Base-by-base conservation (phyloP, 352 stramenopile genomes). In the Thalassiosira hispida region DNA sequence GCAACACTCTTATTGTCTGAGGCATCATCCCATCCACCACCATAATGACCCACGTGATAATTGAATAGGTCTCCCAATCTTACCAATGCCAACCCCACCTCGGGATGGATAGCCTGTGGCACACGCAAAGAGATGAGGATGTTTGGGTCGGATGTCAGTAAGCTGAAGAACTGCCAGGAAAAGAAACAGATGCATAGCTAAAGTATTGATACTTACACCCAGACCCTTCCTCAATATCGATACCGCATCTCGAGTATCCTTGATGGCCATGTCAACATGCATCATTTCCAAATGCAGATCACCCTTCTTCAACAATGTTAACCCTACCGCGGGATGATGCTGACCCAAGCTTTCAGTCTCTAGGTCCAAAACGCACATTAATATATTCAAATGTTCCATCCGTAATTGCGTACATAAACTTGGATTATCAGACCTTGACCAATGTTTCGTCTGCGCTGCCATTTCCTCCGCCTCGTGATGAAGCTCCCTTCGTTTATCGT, bases 211-310 rank as follows among this genome's bases (percentile, higher is more conserved):
- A n/a, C n/a, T n/a, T n/a, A n/a, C n/a, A n/a, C 78, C 78, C 46
- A 85, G 47, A 14, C 72, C 63, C 12, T 70, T 77, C 56, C 67
- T 75, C 23, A 22, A 14, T 18, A 12, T 38, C 31, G 31, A 38
- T 38, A 81, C 64, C 6, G 78, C 78, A 60, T 79, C 67, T 29
- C 52, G 46, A 25, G 61, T 70, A 60, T 85, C 66, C 25, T 85
- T 85, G 9, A 79, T 77, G 40, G 78, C 78, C 55, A 79, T 65
- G 16, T 85, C 78, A 16, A 81, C 38, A 38, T 85, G 78, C 16
- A 59, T 81, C 78, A 85, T 79, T 61, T 85, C 51, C 25, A 81
- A 53, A 53, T 85, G 78, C 33, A 85, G 59, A 29, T 74, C 56
- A 35, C 72, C 78, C 29, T 81, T 81, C 31, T 79, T 81, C 18